Conservation (phyloP, 768 basidiomycete genomes). For the Boletus tomentosulus region DNA sequence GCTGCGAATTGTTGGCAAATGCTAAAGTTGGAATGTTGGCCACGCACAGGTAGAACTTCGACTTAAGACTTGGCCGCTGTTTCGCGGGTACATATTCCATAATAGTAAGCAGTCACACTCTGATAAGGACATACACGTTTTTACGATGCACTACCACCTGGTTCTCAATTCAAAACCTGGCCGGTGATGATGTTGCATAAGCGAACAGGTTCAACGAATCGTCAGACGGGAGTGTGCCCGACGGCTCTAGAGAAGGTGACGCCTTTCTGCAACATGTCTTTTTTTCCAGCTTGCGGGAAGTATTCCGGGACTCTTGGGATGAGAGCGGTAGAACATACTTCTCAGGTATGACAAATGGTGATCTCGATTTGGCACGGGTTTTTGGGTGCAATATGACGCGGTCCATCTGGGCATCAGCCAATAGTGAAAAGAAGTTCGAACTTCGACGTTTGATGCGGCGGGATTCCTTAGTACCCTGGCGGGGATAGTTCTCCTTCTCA, state of each 20-base stretch:
- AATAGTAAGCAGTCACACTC: neutral
- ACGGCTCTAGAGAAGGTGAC: neutral
- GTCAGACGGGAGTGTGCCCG: constrained; percentile 36
- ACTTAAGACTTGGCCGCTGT: neutral
- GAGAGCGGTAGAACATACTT: constrained; percentile 6
- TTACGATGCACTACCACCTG: neutral
- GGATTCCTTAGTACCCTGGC: constrained; percentile 3
- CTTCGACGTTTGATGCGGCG: constrained; percentile 15
- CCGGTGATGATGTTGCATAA: constrained; percentile 29
- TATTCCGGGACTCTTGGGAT: constrained; percentile 5
- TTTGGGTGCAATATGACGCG: constrained; percentile 34
- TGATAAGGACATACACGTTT: neutral
- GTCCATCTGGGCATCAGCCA: constrained; percentile 38
- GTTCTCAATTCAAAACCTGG: constrained; percentile 13
- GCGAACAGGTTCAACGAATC: constrained; percentile 51
- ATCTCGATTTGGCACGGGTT: neutral
- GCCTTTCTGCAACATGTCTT: constrained; percentile 1
- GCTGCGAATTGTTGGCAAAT: neutral
- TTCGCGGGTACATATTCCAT: neutral
- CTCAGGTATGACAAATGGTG: constrained; percentile 14
- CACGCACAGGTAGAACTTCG: neutral
- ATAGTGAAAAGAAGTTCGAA: constrained; percentile 36
- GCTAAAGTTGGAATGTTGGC: neutral
- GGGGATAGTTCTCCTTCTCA: constrained; percentile 19
- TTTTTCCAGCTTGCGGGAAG: constrained; percentile 9